phyloP scores from a whole-genome alignment of 2,329 filamentous ascomycete genomes.

The Claviceps capensis region DNA sequence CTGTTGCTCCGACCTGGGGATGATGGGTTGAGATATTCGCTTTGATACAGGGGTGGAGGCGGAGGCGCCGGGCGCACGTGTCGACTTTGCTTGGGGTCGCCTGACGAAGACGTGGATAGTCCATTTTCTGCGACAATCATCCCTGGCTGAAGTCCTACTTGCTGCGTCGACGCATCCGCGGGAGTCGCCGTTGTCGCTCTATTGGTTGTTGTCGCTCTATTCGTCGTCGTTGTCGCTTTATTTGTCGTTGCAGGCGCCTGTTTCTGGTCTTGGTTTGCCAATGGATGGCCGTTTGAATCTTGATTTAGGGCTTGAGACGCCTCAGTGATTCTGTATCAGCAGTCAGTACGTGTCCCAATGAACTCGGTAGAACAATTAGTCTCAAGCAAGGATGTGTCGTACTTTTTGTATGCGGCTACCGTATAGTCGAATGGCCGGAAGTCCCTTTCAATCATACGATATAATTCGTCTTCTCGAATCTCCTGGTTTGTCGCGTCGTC shows the following conservation, averaged over 20 bases:
- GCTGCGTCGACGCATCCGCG: conserved; percentile 1
- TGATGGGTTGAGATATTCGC: conserved; percentile 29
- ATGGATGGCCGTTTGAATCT: conserved; percentile 4
- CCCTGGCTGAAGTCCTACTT: conserved; percentile 5
- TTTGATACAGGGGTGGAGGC: conserved; percentile 32
- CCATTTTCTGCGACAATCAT: background rate
- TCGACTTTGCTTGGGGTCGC: conserved; percentile 13
- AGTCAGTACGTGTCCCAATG: conserved; percentile 8
- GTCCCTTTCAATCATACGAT: conserved; percentile 84
- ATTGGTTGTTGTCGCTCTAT: conserved; percentile 31
- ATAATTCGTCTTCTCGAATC: conserved; percentile 85
- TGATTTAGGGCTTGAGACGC: conserved; percentile 10
- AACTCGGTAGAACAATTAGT: background rate
- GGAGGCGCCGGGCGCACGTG: conserved; percentile 17
- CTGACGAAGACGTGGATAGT: conserved; percentile 11
- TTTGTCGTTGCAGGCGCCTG: conserved; percentile 38
- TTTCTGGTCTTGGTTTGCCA: conserved; percentile 12
- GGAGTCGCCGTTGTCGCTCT: conserved; percentile 28
- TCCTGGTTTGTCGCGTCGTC: conserved; percentile 92
- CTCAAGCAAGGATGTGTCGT: conserved; percentile 16
- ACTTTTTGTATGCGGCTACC: conserved; percentile 62
- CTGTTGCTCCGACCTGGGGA: conserved; percentile 48
- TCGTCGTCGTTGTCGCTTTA: conserved; percentile 28
- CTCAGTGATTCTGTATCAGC: conserved; percentile 24
- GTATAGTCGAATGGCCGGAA: conserved; percentile 97